These are phyloP conservation scores for Massospora cicadina DNA, from an alignment of 371 early-diverging fungal genomes.

Conservation along the genomic window DNA sequence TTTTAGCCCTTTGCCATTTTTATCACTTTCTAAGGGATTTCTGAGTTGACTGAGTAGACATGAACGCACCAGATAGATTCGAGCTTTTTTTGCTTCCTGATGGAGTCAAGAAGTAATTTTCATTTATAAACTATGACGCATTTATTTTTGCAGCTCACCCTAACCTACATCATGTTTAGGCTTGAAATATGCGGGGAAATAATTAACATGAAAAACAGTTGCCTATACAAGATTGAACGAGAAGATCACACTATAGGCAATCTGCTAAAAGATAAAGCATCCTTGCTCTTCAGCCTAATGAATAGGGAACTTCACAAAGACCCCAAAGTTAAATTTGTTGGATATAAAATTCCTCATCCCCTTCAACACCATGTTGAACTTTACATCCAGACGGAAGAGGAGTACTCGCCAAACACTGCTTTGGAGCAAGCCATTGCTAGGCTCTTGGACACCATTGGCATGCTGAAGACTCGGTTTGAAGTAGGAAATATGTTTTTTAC, in stretches of 20 bases:
- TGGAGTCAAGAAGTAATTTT: slow-evolving; percentile 59
- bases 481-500: slow-evolving; percentile 12
- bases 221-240: slow-evolving; percentile 37
- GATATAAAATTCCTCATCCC: slow-evolving; percentile 96
- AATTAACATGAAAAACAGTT: slow-evolving; percentile 16
- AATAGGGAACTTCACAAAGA: slow-evolving; percentile 74
- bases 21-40: neutral
- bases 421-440: slow-evolving; percentile 56
- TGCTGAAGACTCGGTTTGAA: slow-evolving; percentile 72
- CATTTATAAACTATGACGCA: neutral
- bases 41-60: no score
- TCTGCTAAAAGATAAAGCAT: slow-evolving; percentile 62
- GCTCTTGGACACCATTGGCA: slow-evolving; percentile 57
- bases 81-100: slow-evolving; percentile 81
- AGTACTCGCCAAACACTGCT: slow-evolving; percentile 66
- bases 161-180: slow-evolving; percentile 53
- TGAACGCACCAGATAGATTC: slow-evolving; percentile 86
- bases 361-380: slow-evolving; percentile 79
- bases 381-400: slow-evolving; percentile 78
- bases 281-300: neutral
- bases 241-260: slow-evolving; percentile 98
- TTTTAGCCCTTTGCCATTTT: neutral
- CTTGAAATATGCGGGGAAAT: slow-evolving; percentile 88
- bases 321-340: slow-evolving; percentile 87
- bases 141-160: neutral